These are phyloP conservation scores for Auriculariales sp. DNA, from an alignment of 768 basidiomycete species.

Conservation along the genomic window DNA sequence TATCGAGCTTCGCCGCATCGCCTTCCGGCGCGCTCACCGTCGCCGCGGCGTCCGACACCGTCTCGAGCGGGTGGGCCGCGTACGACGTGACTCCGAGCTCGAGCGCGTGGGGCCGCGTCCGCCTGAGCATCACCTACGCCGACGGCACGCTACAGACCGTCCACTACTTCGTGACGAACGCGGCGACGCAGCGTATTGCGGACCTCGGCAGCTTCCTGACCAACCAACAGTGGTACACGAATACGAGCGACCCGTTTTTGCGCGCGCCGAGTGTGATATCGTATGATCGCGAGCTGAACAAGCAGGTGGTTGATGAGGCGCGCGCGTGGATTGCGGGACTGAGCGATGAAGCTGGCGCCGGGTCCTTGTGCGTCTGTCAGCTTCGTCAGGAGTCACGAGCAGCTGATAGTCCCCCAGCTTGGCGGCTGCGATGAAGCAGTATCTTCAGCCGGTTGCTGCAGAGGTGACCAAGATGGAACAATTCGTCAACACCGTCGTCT, in stretches of 20 bases:
- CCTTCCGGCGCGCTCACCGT: slow-evolving; percentile 34
- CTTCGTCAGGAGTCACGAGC: too few relatives aligned
- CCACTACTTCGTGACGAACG: slow-evolving; percentile 36
- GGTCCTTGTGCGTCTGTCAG: slow-evolving; percentile 25
- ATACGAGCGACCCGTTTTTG: slow-evolving; percentile 33
- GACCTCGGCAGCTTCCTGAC: slow-evolving; percentile 40
- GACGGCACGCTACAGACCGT: slow-evolving; percentile 39
- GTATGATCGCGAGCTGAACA: slow-evolving; percentile 37
- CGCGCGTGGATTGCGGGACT: slow-evolving; percentile 46
- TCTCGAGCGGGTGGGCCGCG: slow-evolving; percentile 27
- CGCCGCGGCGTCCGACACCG: slow-evolving; percentile 28
- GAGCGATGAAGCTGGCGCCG: slow-evolving; percentile 46
- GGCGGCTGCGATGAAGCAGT: slow-evolving; percentile 42
- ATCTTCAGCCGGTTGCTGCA: slow-evolving; percentile 34
- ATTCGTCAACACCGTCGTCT: slow-evolving; percentile 31
- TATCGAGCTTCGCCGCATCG: slow-evolving; percentile 27
- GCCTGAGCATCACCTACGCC: slow-evolving; percentile 32
- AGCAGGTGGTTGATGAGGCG: slow-evolving; percentile 33
- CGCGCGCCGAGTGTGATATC: slow-evolving; percentile 39
- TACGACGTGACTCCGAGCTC: slow-evolving; percentile 27
- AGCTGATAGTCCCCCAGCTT: slow-evolving; percentile 21
- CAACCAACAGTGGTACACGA: slow-evolving; percentile 38
- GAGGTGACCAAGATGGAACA: slow-evolving; percentile 38
- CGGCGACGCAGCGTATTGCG: slow-evolving; percentile 28
- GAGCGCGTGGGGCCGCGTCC: slow-evolving; percentile 30